Evolutionary conservation across 2,329 filamentous ascomycete genomes (phyloP), one percentile per base, ranked within the genome.

Genomic region (Paramyrothecium roridum): DNA sequence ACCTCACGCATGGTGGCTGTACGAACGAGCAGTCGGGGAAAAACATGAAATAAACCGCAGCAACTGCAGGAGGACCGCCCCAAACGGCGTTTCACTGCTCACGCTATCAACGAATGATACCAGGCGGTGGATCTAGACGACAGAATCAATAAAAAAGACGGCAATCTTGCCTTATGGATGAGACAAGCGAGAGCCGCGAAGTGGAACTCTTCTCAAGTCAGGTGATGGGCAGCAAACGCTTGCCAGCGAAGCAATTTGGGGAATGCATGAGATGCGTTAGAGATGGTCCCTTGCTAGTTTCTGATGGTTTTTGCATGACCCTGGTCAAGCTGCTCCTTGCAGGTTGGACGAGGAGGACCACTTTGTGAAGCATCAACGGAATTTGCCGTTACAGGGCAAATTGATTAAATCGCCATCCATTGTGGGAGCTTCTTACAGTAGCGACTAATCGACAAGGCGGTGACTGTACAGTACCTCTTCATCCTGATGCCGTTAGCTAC

Each of bases 201-300:
- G 37, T 43, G 37, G 37, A 43, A 43, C 37, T 50, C 22, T 48
- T 8, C n/a, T 17, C 49, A 51, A 51, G 49, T 51, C 49, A 51
- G 49, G 49, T 51, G 49, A 51, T 40, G 49, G 30, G 49, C 49
- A 17, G 10, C 30, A 19, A 37, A 51, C 30, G 33, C 49, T 51
- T 51, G 49, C 49, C 49, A 51, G 33, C 49, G 13, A 51, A 51
- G 30, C 49, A 40, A 21, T 21, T 34, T 22, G 30, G 49, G 37
- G 33, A 33, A 21, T 22, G 49, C 49, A 51, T 51, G 20, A 40
- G 33, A 51, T 51, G 49, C 26, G 16, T 21, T 22, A 37, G 23
- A 40, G 37, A 43, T 6, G 37, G 37, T 13, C 37, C 30, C 30
- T 22, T 51, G 19, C 49, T 51, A 40, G 49, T 17, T 19, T 30